These are phyloP conservation scores for Pichia sp. DNA, from an alignment of 1,139 yeast genomes.

Conservation along the genomic window DNA sequence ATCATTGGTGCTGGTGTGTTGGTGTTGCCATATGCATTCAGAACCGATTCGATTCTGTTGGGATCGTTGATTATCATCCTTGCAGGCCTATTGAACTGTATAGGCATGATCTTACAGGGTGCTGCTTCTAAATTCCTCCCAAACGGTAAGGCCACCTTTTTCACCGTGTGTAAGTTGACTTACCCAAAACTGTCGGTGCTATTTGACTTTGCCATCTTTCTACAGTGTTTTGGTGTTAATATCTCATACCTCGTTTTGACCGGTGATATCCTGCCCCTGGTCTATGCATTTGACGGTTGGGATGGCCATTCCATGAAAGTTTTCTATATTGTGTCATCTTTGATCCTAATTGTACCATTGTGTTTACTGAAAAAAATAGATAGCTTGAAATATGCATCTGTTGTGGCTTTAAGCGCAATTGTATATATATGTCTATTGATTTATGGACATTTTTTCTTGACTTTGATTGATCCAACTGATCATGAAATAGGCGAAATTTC, in stretches of 20 bases:
- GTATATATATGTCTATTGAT: constrained; percentile 73
- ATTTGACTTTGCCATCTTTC: constrained; percentile 47
- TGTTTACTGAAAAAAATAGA: constrained; percentile 69
- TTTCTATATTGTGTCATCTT: constrained; percentile 62
- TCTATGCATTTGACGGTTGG: constrained; percentile 26
- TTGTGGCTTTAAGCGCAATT: constrained; percentile 77
- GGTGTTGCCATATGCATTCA: constrained; percentile 86
- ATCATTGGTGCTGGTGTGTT: constrained; percentile 88
- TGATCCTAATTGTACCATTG: constrained; percentile 63
- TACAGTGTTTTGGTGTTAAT: constrained; percentile 81
- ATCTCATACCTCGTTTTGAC: constrained; percentile 80
- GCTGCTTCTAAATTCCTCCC: constrained; percentile 63
- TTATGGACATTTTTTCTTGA: constrained; percentile 45
- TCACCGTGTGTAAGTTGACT: constrained; percentile 72
- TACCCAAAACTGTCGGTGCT: constrained; percentile 77
- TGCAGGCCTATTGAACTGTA: constrained; percentile 74
- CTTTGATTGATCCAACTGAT: constrained; percentile 16
- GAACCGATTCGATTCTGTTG: constrained; percentile 70
- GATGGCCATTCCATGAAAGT: constrained; percentile 29
- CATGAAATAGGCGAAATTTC: constrained; percentile 42
- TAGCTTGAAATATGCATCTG: constrained; percentile 75
- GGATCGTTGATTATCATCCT: constrained; percentile 59
- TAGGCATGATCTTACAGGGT: constrained; percentile 76
- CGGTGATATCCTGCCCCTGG: constrained; percentile 79
- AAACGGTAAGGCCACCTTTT: constrained; percentile 75